Conservation (phyloP, 495 filamentous ascomycete species). For the Cladorrhinum samala region DNA sequence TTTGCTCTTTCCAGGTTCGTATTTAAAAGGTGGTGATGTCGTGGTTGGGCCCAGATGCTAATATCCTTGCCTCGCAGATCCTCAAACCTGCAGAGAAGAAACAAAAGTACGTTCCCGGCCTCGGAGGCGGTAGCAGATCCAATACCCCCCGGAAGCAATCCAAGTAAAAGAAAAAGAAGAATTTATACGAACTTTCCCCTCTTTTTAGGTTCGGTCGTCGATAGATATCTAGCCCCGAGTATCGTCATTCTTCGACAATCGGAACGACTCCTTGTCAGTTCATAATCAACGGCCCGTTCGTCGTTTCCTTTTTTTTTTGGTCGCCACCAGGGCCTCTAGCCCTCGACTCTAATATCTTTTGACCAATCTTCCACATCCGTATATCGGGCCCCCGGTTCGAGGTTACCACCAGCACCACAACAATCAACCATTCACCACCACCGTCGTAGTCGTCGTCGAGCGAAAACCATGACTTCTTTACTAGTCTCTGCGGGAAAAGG, state of each 20-base stretch:
- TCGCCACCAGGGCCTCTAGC: slow-evolving; percentile 11
- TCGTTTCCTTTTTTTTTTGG: slow-evolving; percentile 17
- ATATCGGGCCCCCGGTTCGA: slow-evolving; percentile 7
- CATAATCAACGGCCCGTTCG: slow-evolving; percentile 12
- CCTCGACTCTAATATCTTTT: slow-evolving; percentile 16
- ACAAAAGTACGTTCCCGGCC: slow-evolving; percentile 98
- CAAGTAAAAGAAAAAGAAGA: slow-evolving; percentile 62
- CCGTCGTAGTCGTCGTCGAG: slow-evolving; percentile 17
- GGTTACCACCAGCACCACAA: not conserved
- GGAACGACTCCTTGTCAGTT: not conserved
- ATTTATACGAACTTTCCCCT: slow-evolving; percentile 69
- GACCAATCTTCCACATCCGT: slow-evolving; percentile 14
- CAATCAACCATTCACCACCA: not conserved
- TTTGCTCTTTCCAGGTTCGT: slow-evolving; percentile 98
- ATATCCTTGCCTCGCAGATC: slow-evolving; percentile 54
- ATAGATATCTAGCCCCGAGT: slow-evolving; percentile 46
- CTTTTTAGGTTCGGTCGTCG: slow-evolving; percentile 92
- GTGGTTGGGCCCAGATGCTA: no score
- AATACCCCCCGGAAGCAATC: slow-evolving; percentile 89
- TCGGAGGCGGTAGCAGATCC: slow-evolving; percentile 72
- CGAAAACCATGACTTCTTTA: slow-evolving; percentile 22
- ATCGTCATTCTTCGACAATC: slow-evolving; percentile 6
- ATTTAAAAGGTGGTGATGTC: not conserved
- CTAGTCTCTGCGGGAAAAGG: slow-evolving; percentile 18
- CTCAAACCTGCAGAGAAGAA: slow-evolving; percentile 99